phyloP scores from a whole-genome alignment of 192 early-diverging fungal species.

The Coemansia sp. region DNA sequence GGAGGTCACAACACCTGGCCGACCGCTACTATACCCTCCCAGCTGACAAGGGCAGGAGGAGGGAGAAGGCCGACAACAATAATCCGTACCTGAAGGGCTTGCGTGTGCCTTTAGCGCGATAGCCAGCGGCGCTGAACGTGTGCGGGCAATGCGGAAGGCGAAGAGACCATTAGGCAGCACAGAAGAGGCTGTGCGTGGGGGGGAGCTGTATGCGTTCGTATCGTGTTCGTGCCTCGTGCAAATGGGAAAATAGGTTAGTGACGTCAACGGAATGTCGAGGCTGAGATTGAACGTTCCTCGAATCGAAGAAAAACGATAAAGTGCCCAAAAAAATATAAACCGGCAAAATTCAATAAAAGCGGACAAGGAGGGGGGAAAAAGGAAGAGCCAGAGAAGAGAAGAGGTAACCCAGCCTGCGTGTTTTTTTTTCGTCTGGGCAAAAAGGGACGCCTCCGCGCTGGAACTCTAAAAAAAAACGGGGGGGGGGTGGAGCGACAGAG shows the following conservation, averaged over 20 bases:
- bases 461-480: constrained; percentile 6
- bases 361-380: background rate
- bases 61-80: background rate
- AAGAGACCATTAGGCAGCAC: constrained; percentile 9
- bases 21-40: too few relatives aligned
- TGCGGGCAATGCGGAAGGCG: background rate
- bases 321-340: too few relatives aligned
- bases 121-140: background rate
- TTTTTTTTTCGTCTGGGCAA: too few relatives aligned
- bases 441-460: background rate
- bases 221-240: too few relatives aligned
- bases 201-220: too few relatives aligned
- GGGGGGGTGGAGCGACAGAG: background rate
- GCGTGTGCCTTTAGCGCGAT: background rate
- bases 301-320: constrained; percentile 1
- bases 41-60: too few relatives aligned
- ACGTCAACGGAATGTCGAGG: background rate
- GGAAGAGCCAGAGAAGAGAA: background rate
- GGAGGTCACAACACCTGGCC: too few relatives aligned
- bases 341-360: too few relatives aligned
- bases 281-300: background rate
- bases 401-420: background rate
- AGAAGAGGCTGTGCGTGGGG: constrained; percentile 2
- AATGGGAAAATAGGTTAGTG: background rate
- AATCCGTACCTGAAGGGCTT: background rate